These are phyloP conservation scores for Marasmius oreades DNA, from an alignment of 1,284 basidiomycete genomes.

Conservation along the genomic window DNA sequence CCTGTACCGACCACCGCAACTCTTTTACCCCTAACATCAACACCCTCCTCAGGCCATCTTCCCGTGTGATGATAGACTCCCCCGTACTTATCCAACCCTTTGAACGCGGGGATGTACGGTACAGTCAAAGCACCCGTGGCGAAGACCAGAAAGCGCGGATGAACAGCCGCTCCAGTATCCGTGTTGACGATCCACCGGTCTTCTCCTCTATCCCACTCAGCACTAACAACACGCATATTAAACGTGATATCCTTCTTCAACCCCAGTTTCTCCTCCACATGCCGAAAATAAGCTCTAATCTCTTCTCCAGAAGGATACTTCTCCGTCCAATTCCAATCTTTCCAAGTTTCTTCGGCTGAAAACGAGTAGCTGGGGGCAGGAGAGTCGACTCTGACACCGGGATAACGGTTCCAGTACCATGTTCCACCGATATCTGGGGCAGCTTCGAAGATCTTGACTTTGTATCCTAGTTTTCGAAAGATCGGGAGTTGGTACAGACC, in stretches of 20 bases:
- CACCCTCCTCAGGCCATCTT: conserved; percentile 1
- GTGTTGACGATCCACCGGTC: conserved; percentile 22
- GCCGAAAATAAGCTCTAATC: conserved; percentile 21
- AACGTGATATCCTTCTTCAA: too few species aligned
- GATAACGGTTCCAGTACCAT: conserved; percentile 7
- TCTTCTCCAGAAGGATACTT: conserved; percentile 21
- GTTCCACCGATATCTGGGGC: not conserved
- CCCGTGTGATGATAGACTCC: not conserved
- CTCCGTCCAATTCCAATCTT: too few species aligned
- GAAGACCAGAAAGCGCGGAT: conserved; percentile 17
- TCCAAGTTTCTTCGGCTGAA: conserved; percentile 22
- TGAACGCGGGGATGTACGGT: not conserved
- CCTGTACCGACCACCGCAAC: conserved; percentile 4
- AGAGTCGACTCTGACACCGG: conserved; percentile 9
- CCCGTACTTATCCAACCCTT: conserved; percentile 2
- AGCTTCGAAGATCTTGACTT: conserved; percentile 1
- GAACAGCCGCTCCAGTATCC: conserved; percentile 15
- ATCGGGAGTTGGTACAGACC: conserved; percentile 10
- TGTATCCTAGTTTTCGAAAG: conserved; percentile 9
- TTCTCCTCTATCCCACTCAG: conserved; percentile 15
- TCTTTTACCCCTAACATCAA: conserved; percentile 1
- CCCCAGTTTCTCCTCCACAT: conserved; percentile 24
- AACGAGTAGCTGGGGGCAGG: conserved; percentile 15
- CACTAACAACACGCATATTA: too few species aligned
- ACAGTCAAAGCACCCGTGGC: not conserved